A percentile compares a stretch with the other conserved stretches of the same genome.
Evolutionary conservation across 345 rosid genomes (phyloP).

Genomic region (Corymbia maculata): DNA sequence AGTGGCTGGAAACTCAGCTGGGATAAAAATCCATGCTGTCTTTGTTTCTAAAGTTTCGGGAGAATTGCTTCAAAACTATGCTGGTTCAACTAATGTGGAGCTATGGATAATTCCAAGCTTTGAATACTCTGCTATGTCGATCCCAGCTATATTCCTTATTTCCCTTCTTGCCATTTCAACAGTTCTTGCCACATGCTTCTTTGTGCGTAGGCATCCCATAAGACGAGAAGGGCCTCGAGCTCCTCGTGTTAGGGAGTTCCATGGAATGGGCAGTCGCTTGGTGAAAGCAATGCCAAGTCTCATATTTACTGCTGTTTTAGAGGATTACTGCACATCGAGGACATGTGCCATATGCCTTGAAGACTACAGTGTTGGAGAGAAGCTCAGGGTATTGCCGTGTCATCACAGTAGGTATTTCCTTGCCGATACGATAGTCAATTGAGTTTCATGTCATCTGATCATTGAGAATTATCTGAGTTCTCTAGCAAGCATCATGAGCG

Average conservation of each 20-base stretch:
- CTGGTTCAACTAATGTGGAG: slow-evolving; percentile 44
- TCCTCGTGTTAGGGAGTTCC: slow-evolving; percentile 62
- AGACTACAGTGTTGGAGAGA: slow-evolving; percentile 87
- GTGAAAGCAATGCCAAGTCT: slow-evolving; percentile 98
- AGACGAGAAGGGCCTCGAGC: slow-evolving; percentile 50
- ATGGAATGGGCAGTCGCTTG: slow-evolving; percentile 83
- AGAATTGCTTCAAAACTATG: slow-evolving; percentile 34
- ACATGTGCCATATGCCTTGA: slow-evolving; percentile 96
- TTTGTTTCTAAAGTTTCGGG: slow-evolving; percentile 75
- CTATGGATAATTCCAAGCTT: slow-evolving; percentile 68
- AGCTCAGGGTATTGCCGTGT: slow-evolving; percentile 86
- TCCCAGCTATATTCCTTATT: slow-evolving; percentile 83
- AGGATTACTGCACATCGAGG: slow-evolving; percentile 79
- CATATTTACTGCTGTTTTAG: slow-evolving; percentile 58
- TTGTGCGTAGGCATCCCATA: slow-evolving; percentile 72
- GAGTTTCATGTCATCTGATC: not conserved
- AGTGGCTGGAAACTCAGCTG: slow-evolving; percentile 92
- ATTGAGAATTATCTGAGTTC: not conserved
- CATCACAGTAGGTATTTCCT: slow-evolving; percentile 64
- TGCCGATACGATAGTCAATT: not conserved
- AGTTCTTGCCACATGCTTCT: slow-evolving; percentile 89
- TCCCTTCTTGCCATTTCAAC: slow-evolving; percentile 92
- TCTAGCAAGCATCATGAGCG: not conserved
- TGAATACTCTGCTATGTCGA: slow-evolving; percentile 89
- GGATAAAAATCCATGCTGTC: slow-evolving; percentile 72